These are phyloP conservation scores for Kwoniella sp. DNA, from an alignment of 768 basidiomycete genomes.

Conservation along the genomic window DNA sequence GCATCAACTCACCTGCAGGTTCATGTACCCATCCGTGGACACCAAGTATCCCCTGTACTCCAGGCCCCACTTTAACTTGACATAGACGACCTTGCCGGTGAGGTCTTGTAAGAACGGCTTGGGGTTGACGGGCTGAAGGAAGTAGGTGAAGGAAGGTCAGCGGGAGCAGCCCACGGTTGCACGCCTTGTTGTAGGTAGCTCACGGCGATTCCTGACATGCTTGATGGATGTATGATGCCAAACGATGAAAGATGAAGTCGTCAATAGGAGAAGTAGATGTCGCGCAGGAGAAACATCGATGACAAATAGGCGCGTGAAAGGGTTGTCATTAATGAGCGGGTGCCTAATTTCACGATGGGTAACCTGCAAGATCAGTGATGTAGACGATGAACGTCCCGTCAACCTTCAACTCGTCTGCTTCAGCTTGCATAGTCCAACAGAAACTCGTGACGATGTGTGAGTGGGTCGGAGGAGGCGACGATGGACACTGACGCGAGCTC, in stretches of 20 bases:
- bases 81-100: slow-evolving; percentile 92
- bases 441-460: slow-evolving; percentile 5
- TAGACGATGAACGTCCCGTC: no score
- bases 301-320: no score
- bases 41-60: slow-evolving; percentile 99
- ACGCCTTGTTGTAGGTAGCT: not conserved
- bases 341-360: not conserved
- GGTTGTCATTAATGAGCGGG: not conserved
- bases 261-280: no score
- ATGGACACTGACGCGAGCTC: no score
- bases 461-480: not conserved
- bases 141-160: slow-evolving; percentile 1
- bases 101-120: slow-evolving; percentile 98
- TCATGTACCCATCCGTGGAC: slow-evolving; percentile 99
- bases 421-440: not conserved
- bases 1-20: slow-evolving; percentile 79
- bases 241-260: not conserved
- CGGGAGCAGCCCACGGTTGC: not conserved
- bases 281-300: no score
- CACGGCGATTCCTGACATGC: slow-evolving; percentile 37
- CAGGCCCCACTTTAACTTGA: slow-evolving; percentile 95
- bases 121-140: slow-evolving; percentile 74
- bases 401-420: no score
- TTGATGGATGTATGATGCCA: slow-evolving; percentile 7
- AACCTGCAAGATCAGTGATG: not conserved